Conservation (phyloP, 139 green algal genomes). For the Micromonas commoda region DNA sequence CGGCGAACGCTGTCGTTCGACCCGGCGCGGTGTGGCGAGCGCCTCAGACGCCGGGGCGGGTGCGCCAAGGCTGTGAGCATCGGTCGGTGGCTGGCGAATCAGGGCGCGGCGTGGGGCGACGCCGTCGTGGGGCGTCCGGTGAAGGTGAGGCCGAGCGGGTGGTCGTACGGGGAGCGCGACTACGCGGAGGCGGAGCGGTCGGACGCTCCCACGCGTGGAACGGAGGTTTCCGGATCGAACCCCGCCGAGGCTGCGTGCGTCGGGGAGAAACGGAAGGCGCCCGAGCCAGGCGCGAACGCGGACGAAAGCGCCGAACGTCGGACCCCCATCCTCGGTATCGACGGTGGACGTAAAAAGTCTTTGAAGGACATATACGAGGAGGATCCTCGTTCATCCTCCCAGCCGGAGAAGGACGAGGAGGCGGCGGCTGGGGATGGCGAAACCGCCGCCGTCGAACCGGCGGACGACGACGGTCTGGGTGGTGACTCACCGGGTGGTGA, state of each 20-base stretch:
- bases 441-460: too few species aligned
- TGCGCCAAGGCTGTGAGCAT: background rate
- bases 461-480: background rate
- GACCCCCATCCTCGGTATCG: too few species aligned
- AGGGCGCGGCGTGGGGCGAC: background rate
- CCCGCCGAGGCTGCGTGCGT: too few species aligned
- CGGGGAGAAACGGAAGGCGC: too few species aligned
- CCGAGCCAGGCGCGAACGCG: too few species aligned
- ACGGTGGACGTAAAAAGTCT: too few species aligned
- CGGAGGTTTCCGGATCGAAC: background rate
- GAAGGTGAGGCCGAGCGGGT: background rate
- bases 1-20: background rate
- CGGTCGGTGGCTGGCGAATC: background rate
- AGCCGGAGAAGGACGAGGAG: too few species aligned
- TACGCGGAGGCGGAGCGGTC: background rate
- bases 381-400: too few species aligned
- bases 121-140: background rate
- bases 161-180: background rate
- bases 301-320: too few species aligned
- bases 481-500: too few species aligned
- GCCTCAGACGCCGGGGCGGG: background rate
- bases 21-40: background rate
- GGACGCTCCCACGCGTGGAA: background rate
- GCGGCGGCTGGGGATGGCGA: too few species aligned
- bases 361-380: too few species aligned